Evolutionary conservation across 257 asterid genomes (phyloP), one percentile per base, ranked within the genome.

Genomic region (Scutellaria baicalensis): DNA sequence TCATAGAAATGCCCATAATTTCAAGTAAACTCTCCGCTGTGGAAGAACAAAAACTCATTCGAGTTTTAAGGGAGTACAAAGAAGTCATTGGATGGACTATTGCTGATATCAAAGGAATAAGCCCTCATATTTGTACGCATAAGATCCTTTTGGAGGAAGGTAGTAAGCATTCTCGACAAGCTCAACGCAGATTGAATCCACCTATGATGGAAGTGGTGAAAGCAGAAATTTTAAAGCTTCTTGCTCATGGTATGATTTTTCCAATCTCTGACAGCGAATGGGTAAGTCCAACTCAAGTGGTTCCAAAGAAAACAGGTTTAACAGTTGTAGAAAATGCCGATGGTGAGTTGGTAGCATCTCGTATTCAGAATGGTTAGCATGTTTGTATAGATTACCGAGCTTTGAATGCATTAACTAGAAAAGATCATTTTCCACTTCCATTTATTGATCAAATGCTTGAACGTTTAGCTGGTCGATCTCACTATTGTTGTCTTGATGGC

Each of bases 371-470:
- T 27, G 33, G 33, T 27, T 27, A 4, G 33, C 33, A 4, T 27
- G 33, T 27, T 27, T 27, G 33, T 27, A 27, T 40, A 40, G 45
- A 40, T 40, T 40, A 40, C 45, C 10, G 12, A 40, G 45, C 3
- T 40, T 40, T 40, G 45, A 55, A 73, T 54, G 40, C 60, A 1
- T 54, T 49, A 8, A 73, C 72, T 14, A 56, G 55, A 10, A 74
- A 74, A 47, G 70, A 66, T 13, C 69, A 74, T n/a, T 74, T 40
- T 9, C 69, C 69, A 6, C 69, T 58, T 17, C 70, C 64, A 13
- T 67, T 74, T 44, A 38, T 74, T 13, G 64, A 66, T 48, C 56
- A 66, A 13, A 47, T 74, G 45, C 55, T 74, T 0, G 74, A 74
- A 35, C 35, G 58, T 14, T 36, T 74, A 13, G 55, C 55, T 13